phyloP scores from a whole-genome alignment of 805 yeast genomes.

The Tetrapisispora taiwanensis region DNA sequence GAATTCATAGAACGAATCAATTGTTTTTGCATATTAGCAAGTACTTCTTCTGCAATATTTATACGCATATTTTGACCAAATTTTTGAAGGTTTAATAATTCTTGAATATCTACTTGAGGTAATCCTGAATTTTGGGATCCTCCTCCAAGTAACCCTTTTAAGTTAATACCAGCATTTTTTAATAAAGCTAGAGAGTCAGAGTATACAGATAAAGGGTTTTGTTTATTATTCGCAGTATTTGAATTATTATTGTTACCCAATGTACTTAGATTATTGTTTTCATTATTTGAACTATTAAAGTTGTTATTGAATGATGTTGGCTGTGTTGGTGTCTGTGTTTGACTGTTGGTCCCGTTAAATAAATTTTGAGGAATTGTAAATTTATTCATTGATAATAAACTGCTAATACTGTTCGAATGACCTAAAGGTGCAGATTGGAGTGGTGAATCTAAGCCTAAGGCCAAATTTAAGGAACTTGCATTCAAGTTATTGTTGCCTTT shows the following conservation, averaged over 20 bases:
- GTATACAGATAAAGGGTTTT: neutral
- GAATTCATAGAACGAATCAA: neutral
- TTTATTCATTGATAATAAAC: conserved; percentile 3
- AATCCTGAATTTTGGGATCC: neutral
- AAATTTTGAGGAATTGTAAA: conserved; percentile 1
- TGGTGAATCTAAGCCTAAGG: conserved; percentile 1
- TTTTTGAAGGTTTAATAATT: conserved; percentile 13
- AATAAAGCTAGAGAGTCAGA: conserved; percentile 1
- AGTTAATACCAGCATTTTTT: conserved; percentile 6
- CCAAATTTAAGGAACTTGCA: neutral
- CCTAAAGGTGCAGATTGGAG: conserved; percentile 2
- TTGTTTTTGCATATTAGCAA: conserved; percentile 26
- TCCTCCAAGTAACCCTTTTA: neutral
- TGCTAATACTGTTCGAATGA: conserved; percentile 3
- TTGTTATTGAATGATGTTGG: neutral
- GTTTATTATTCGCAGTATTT: neutral
- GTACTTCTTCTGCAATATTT: conserved; percentile 22
- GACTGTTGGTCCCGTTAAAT: neutral
- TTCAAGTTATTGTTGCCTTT: neutral
- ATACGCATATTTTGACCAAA: conserved; percentile 9
- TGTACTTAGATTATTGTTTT: neutral
- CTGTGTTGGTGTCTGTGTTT: neutral
- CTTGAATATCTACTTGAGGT: conserved; percentile 15
- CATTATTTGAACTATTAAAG: neutral
- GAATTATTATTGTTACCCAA: neutral